Conservation (phyloP, 2,329 filamentous ascomycete species). For the Cyclaneusma minus region DNA sequence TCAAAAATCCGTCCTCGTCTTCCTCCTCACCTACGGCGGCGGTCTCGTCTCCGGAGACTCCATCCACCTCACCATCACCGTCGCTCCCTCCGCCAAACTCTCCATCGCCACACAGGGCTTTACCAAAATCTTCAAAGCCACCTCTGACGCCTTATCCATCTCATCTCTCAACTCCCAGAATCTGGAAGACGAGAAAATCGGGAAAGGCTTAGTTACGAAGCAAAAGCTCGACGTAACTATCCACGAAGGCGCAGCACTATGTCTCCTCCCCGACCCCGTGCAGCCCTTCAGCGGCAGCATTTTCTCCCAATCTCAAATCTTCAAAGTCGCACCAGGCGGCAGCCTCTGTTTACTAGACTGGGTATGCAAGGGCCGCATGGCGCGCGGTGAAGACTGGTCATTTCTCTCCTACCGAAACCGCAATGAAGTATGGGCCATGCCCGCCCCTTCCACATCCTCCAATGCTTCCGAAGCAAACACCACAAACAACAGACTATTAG, state of each 20-base stretch:
- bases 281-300: conserved; percentile 77
- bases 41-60: conserved; percentile 80
- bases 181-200: too few relatives aligned
- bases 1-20: conserved; percentile 60
- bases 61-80: conserved; percentile 55
- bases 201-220: conserved; percentile 38
- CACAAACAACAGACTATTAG: conserved; percentile 42
- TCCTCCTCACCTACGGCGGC: conserved; percentile 86
- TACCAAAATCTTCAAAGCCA: conserved; percentile 89
- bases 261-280: conserved; percentile 75
- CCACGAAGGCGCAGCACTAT: conserved; percentile 35
- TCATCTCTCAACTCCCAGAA: too few relatives aligned
- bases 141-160: conserved; percentile 30
- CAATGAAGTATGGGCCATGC: conserved; percentile 66
- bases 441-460: too few relatives aligned
- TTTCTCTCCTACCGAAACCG: conserved; percentile 64
- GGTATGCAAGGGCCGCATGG: conserved; percentile 77
- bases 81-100: conserved; percentile 51
- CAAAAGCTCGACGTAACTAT: conserved; percentile 39
- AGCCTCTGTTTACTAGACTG: conserved; percentile 80
- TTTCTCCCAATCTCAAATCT: conserved; percentile 74
- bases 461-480: conserved; percentile 20
- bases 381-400: conserved; percentile 80
- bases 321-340: conserved; percentile 39
- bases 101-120: conserved; percentile 59